Conservation (phyloP, 1,139 yeast species). For the Scheffersomyces quercinus region DNA sequence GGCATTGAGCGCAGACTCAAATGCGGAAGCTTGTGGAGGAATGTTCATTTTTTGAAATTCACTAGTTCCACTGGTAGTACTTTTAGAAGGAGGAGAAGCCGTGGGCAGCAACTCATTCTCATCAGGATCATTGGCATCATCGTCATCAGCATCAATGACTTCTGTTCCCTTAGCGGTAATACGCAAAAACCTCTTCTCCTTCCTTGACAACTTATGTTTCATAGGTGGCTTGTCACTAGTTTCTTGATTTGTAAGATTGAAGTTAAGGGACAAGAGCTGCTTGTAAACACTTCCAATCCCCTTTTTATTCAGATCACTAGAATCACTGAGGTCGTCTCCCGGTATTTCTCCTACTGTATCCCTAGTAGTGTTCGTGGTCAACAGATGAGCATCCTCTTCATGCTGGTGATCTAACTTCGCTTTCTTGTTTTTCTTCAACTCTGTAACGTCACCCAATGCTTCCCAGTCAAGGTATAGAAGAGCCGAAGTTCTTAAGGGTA, state of each 20-base stretch:
- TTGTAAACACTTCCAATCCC: conserved; percentile 14
- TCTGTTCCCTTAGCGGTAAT: conserved; percentile 27
- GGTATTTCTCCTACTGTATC: conserved; percentile 12
- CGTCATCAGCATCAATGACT: background rate
- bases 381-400: background rate
- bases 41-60: conserved; percentile 19
- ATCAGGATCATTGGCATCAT: background rate
- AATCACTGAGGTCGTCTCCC: background rate
- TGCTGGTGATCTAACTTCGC: background rate
- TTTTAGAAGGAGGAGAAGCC: too few species aligned
- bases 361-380: background rate
- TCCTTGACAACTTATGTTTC: conserved; percentile 9
- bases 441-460: conserved; percentile 34
- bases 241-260: conserved; percentile 9
- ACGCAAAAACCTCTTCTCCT: conserved; percentile 24
- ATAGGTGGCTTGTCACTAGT: too few species aligned
- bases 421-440: conserved; percentile 17
- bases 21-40: conserved; percentile 48
- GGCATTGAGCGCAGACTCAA: conserved; percentile 45
- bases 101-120: too few species aligned
- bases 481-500: conserved; percentile 26
- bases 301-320: background rate
- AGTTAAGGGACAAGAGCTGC: conserved; percentile 21
- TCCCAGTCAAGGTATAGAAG: conserved; percentile 25
- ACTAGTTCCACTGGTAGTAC: background rate